Evolutionary conservation across 345 rosid genomes (phyloP), one percentile per base, ranked within the genome.

Genomic region (Camelina laxa): DNA sequence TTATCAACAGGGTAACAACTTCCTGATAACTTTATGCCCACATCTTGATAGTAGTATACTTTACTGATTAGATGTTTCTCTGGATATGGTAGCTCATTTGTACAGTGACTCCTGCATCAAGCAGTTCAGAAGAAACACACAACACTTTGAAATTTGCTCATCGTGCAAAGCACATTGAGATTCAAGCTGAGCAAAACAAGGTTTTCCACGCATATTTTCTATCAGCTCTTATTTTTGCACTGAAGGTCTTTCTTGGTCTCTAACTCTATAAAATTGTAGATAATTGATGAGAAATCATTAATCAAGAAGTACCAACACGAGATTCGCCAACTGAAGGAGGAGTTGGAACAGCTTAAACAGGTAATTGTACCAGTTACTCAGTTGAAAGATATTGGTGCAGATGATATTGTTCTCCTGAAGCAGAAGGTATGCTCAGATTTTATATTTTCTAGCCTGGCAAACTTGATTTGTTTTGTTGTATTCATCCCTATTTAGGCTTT

Each of bases 131-230:
- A 82, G 99, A 96, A 87, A 92, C 99, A 33, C 98, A 96, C 69
- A 96, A 96, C 83, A 96, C 99, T 41, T 79, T 96, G 79, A 96
- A 96, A 83, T 96, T 96, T 81, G 99, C 99, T 45, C 99, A 92
- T 79, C 99, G 97, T 79, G 91, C 97, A 65, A 96, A 96, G 70
- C 99, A 96, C 76, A 96, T 96, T 81, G 99, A 96, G 84, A 91
- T 96, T 77, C 96, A 84, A 84, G 96, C 97, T 35, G 85, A 90
- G 70, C 97, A 87, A 70, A 96, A 96, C 83, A 96, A 89, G 98
- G 99, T 92, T 78, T 54, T 48, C 62, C 19, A 62, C 54, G 4
- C 63, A 41, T 77, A 54, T 62, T 19, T 70, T 59, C 36, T 44
- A 13, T 27, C 65, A 44, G 38, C 14, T 35, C 51, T 73, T 49